These are phyloP conservation scores for Conticribra guillardii DNA, from an alignment of 108 stramenopile species.

Conservation along the genomic window DNA sequence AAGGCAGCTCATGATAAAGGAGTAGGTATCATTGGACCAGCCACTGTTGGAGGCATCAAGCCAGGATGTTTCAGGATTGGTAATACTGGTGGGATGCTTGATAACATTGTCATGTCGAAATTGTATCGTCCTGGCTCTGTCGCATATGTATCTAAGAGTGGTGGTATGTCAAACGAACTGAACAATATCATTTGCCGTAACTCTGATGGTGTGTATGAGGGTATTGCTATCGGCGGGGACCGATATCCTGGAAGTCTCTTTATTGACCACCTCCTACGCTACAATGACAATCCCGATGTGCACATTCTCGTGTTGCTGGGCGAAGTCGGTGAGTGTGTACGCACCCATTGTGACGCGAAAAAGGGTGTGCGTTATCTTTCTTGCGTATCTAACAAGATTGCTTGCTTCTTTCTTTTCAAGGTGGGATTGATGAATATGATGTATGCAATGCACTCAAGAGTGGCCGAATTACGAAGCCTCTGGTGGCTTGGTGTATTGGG, in stretches of 20 bases:
- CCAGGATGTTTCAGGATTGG: slow-evolving; percentile 95
- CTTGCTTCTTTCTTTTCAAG: no score
- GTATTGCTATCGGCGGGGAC: slow-evolving; percentile 93
- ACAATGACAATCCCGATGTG: slow-evolving; percentile 86
- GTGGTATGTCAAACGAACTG: slow-evolving; percentile 92
- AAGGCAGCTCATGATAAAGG: slow-evolving; percentile 73
- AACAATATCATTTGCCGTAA: slow-evolving; percentile 90
- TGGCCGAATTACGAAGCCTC: slow-evolving; percentile 88
- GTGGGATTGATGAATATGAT: slow-evolving; percentile 92
- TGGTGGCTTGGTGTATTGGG: slow-evolving; percentile 94
- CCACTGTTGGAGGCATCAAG: slow-evolving; percentile 93
- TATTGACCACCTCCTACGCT: slow-evolving; percentile 89
- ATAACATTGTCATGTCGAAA: slow-evolving; percentile 92
- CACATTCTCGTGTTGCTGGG: slow-evolving; percentile 89
- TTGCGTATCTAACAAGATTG: no score
- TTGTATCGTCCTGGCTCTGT: slow-evolving; percentile 84
- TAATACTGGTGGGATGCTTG: slow-evolving; percentile 95
- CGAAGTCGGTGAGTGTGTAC: no score
- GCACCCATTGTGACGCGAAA: no score
- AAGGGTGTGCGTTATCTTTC: no score
- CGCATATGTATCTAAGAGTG: slow-evolving; percentile 90
- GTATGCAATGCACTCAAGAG: slow-evolving; percentile 85
- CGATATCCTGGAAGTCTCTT: slow-evolving; percentile 90
- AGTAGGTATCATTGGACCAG: slow-evolving; percentile 90
- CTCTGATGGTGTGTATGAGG: slow-evolving; percentile 90